Base-by-base conservation (phyloP, 225 moss, liverwort and hornwort genomes). In the Rhytidiadelphus loreus region DNA sequence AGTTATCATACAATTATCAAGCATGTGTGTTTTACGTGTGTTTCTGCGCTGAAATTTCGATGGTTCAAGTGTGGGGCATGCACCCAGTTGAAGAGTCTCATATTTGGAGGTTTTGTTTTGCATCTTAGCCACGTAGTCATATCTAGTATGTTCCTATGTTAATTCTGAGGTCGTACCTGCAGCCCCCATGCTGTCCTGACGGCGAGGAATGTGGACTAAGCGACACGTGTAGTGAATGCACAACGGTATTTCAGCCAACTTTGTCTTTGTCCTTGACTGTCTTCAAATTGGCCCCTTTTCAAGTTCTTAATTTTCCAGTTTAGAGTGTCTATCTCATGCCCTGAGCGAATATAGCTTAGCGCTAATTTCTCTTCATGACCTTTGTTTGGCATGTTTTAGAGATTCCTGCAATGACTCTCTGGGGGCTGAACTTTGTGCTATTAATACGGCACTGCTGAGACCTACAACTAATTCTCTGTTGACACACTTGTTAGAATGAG, bases 151-250 rank as follows among this genome's bases (percentile, higher is more conserved):
- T 77, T 87, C 81, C 58, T 33, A 63, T 74, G 72, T 78, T 90
- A 44, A 88, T 39, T 77, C 25, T 55, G 86, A 71, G 85, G 82
- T 88, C 81, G 64, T 89, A 70, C 35, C 28, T 84, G 87, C 91
- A 99, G 98, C 96, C 98, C 80, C 98, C 98, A 32, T 99, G 98
- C 93, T 99, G 98, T 85, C 94, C 95, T 64, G 95, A 95, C 57
- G 92, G 91, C 79, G 95, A 96, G 80, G 97, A 96, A 88, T 99
- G 98, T 70, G 95, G 95, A 61, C 92, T 94, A 44, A 94, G 95
- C 85, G 96, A 96, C 58, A 93, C 90, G 26, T 99, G 98, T 89
- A 94, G 93, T 84, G 94, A 97, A 87, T 99, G 98, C 88, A 97
- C 98, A 86, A 99, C 98, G 95, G 98, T 99, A 97, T 50, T 65